A percentile compares a stretch with the other conserved stretches of the same genome.
phyloP scores from a whole-genome alignment of 164 flowering plant species.

The grape (Vitis vinifera) region ASM3070453v1 NC_081810.1:23891501-23892000 shows the following conservation, averaged over 20 bases:
- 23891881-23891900: too few species aligned
- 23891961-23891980: slow-evolving; percentile 97
- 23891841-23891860: too few species aligned
- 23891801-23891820: too few species aligned
- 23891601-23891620: slow-evolving; percentile 99
- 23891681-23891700: background rate
- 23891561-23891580: slow-evolving; percentile 86
- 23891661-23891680: slow-evolving; percentile 91
- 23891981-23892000: slow-evolving; percentile 96
- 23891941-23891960: slow-evolving; percentile 66
- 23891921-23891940: background rate
- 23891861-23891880: too few species aligned
- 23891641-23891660: slow-evolving; percentile 99
- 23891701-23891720: background rate
- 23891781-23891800: too few species aligned
- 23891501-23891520: slow-evolving; percentile 1
- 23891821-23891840: too few species aligned
- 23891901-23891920: too few species aligned
- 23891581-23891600: slow-evolving; percentile 93
- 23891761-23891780: too few species aligned
- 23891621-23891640: slow-evolving; percentile 80
- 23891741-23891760: too few species aligned
- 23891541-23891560: slow-evolving; percentile 88
- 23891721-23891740: background rate
- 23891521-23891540: slow-evolving; percentile 87